These are phyloP conservation scores for Colletotrichum godetiae DNA, from an alignment of 2,329 filamentous ascomycete genomes.

Conservation along the genomic window DNA sequence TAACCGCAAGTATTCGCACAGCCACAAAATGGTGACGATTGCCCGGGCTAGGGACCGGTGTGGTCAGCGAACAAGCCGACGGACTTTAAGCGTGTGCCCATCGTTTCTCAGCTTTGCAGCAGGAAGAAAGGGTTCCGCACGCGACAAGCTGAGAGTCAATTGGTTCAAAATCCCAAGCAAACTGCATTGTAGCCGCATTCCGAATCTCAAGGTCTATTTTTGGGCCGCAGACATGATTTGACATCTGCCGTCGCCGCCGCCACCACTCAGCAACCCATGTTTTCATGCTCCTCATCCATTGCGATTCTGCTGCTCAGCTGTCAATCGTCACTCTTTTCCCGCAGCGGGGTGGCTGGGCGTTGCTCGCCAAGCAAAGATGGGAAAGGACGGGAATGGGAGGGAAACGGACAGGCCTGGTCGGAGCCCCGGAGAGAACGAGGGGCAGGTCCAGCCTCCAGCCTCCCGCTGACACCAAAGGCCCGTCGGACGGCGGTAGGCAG, in stretches of 20 bases:
- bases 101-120: background rate
- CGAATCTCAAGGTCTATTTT: constrained; percentile 17
- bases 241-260: background rate
- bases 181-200: background rate
- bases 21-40: constrained; percentile 26
- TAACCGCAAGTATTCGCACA: constrained; percentile 10
- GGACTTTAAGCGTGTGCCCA: background rate
- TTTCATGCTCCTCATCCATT: background rate
- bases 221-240: background rate
- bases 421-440: background rate
- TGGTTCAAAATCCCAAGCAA: background rate
- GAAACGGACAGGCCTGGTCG: background rate
- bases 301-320: background rate
- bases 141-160: background rate
- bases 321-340: constrained; percentile 26
- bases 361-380: background rate
- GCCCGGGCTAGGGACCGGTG: background rate
- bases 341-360: background rate
- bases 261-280: constrained; percentile 17
- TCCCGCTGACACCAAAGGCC: background rate
- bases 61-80: constrained; percentile 4
- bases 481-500: background rate
- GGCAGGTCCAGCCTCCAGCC: constrained; percentile 17
- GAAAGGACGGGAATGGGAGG: background rate
- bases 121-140: background rate